Conservation (phyloP, 176 grass and related monocot species). For the Musa beccarii region DNA sequence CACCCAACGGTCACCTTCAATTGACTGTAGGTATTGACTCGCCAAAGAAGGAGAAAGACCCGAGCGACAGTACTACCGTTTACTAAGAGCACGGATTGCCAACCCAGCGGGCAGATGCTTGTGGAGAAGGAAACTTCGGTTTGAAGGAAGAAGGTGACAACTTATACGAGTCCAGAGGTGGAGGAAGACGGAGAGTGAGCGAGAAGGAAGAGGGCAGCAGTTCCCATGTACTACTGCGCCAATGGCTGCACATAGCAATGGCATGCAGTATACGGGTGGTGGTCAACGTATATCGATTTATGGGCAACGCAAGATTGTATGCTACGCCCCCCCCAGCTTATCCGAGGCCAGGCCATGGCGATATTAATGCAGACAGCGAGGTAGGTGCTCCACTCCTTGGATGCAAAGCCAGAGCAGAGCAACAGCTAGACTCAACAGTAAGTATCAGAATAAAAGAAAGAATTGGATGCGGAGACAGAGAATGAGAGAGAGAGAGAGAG, state of each 20-base stretch:
- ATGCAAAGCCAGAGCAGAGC: neutral
- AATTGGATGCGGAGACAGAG: no score
- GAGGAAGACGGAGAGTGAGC: neutral
- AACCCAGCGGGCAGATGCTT: no score
- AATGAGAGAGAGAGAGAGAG: neutral
- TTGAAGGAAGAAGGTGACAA: no score
- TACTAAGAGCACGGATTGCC: no score
- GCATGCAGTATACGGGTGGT: no score
- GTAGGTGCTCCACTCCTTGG: neutral
- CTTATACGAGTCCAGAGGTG: no score
- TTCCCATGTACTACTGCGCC: constrained; percentile 5
- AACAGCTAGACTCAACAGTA: no score
- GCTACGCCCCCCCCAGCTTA: neutral
- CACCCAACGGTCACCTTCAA: no score
- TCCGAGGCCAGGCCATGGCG: neutral
- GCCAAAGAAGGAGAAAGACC: no score
- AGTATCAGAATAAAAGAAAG: neutral
- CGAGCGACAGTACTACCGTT: no score
- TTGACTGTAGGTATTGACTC: no score
- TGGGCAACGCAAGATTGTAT: neutral
- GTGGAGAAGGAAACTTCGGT: no score
- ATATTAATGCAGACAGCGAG: neutral
- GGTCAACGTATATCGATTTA: neutral
- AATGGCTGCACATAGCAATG: neutral
- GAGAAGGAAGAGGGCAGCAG: neutral